Percentiles rank a stretch among this genome's conserved stretches.
phyloP scores from a whole-genome alignment of 2,329 filamentous ascomycete species.

The Berkeleyomyces basicola region DNA sequence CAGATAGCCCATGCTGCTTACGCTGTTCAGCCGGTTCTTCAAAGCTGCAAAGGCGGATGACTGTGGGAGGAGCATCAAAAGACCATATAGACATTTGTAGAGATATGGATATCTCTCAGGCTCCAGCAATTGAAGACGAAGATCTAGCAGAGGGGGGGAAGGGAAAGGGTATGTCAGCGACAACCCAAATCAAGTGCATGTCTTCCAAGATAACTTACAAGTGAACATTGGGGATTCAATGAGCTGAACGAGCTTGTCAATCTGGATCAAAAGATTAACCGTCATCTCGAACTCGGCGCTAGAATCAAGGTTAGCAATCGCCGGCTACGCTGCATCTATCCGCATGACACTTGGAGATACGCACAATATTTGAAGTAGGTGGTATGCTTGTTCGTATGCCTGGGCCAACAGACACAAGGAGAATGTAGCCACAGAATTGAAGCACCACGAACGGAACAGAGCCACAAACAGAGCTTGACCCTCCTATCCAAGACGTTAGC shows the following conservation, averaged over 20 bases:
- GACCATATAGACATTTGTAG: constrained; percentile 93
- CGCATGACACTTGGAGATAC: constrained; percentile 18
- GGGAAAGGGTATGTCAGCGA: not conserved
- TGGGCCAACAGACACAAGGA: constrained; percentile 89
- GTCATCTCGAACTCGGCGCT: constrained; percentile 97
- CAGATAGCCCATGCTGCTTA: constrained; percentile 90
- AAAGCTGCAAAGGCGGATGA: constrained; percentile 92
- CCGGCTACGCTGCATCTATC: not conserved
- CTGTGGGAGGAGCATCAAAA: constrained; percentile 95
- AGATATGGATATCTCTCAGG: constrained; percentile 88
- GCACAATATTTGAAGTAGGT: constrained; percentile 87
- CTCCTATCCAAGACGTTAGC: constrained; percentile 37
- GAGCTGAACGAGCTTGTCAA: constrained; percentile 93
- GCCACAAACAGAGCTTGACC: constrained; percentile 91
- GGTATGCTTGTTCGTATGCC: constrained; percentile 95
- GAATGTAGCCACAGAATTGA: constrained; percentile 95
- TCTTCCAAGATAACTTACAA: constrained; percentile 38
- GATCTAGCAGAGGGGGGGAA: constrained; percentile 36
- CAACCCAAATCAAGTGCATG: not conserved
- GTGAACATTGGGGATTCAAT: constrained; percentile 97
- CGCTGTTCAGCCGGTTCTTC: constrained; percentile 91
- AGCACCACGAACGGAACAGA: constrained; percentile 92
- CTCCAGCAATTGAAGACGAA: constrained; percentile 85
- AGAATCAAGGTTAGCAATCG: not conserved
- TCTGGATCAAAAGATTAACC: constrained; percentile 95